A percentile compares a stretch with the other conserved stretches of the same genome.
Conservation (phyloP, 2,329 filamentous ascomycete genomes). For the Aspergillus texensis region DNA sequence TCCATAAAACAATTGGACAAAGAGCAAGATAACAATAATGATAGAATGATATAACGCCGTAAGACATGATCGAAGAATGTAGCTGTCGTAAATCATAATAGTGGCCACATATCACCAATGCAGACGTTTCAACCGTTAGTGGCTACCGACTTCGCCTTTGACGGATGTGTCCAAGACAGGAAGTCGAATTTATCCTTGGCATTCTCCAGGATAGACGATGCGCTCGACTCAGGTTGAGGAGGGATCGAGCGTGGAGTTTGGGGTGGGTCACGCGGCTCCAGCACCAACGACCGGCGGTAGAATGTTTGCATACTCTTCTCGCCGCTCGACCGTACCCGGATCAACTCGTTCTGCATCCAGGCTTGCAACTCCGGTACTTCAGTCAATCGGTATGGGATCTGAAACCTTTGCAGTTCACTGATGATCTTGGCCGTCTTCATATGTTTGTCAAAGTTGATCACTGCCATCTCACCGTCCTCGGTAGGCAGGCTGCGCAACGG, state of each 20-base stretch:
- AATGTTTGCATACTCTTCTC: constrained; percentile 66
- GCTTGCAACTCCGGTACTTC: constrained; percentile 88
- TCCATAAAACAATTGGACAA: constrained; percentile 2
- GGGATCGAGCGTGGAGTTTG: constrained; percentile 24
- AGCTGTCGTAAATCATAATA: constrained; percentile 25
- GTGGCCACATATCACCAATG: constrained; percentile 5
- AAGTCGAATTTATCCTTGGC: constrained; percentile 57
- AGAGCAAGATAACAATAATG: not conserved
- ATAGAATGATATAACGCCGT: constrained; percentile 5
- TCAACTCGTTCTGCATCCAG: constrained; percentile 84
- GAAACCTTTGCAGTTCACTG: constrained; percentile 91
- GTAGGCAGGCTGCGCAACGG: constrained; percentile 74
- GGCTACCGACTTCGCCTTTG: constrained; percentile 44
- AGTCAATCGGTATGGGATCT: constrained; percentile 83
- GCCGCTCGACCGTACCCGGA: constrained; percentile 69
- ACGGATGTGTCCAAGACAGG: constrained; percentile 53
- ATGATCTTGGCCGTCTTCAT: constrained; percentile 93
- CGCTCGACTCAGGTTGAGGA: constrained; percentile 33
- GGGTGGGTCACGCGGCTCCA: constrained; percentile 65
- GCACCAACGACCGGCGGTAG: constrained; percentile 80
- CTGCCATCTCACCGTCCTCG: constrained; percentile 68
- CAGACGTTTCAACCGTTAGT: constrained; percentile 33
- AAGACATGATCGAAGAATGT: constrained; percentile 1
- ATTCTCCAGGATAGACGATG: constrained; percentile 40
- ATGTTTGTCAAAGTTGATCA: constrained; percentile 99